Conservation (phyloP, 805 yeast species). For the Helenozyma baotianmanensis region DNA sequence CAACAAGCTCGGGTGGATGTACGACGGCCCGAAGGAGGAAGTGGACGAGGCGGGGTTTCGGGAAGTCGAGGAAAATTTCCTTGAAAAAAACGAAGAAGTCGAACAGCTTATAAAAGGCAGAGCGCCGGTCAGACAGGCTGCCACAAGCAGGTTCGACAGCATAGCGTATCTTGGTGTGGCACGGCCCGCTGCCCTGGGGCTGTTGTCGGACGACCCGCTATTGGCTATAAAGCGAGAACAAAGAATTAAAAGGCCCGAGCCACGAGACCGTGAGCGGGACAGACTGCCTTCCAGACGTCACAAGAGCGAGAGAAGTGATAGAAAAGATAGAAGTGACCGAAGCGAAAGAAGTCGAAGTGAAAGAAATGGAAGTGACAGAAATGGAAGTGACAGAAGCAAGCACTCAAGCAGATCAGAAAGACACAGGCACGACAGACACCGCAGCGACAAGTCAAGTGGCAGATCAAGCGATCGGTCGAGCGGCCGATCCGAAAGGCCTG, state of each 20-base stretch:
- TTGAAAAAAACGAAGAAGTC: slow-evolving; percentile 30
- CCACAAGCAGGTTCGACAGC: slow-evolving; percentile 20
- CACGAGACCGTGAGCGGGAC: neutral
- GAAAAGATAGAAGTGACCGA: neutral
- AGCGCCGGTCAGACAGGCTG: slow-evolving; percentile 35
- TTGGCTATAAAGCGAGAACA: slow-evolving; percentile 34
- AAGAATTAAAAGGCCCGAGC: slow-evolving; percentile 7
- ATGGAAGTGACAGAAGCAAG: neutral
- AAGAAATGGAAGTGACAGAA: neutral
- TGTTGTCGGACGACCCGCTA: slow-evolving; percentile 46
- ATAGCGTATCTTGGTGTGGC: slow-evolving; percentile 20
- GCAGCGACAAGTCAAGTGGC: neutral
- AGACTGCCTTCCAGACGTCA: neutral
- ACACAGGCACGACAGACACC: neutral
- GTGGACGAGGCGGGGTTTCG: slow-evolving; percentile 35
- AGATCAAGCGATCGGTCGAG: too few species aligned
- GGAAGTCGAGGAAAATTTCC: slow-evolving; percentile 26
- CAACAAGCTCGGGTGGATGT: slow-evolving; percentile 82
- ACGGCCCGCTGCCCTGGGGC: slow-evolving; percentile 18
- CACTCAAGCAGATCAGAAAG: neutral
- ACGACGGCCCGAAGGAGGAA: slow-evolving; percentile 39
- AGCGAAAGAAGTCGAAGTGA: neutral
- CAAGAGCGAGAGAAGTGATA: too few species aligned
- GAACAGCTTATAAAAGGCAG: slow-evolving; percentile 55
- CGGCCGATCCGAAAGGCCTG: too few species aligned